phyloP scores from a whole-genome alignment of 2,329 filamentous ascomycete species.

The Huntiella bhutanensis region DNA sequence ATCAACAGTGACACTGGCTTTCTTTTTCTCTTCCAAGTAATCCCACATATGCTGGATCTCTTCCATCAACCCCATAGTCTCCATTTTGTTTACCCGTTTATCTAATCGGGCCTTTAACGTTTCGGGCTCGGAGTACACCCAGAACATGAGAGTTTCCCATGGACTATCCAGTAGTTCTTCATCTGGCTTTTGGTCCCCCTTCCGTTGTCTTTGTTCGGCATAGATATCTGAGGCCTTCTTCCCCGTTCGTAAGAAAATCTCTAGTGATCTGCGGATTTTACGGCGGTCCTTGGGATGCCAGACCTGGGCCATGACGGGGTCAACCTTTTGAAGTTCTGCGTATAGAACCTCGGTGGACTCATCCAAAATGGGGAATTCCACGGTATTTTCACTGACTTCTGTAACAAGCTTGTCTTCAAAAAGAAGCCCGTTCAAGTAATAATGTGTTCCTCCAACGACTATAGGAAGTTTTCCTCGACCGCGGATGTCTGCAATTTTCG shows the following conservation, averaged over 20 bases:
- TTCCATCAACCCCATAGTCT: constrained; percentile 32
- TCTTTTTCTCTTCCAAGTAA: constrained; percentile 18
- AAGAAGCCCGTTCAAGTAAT: constrained; percentile 78
- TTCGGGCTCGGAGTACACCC: constrained; percentile 62
- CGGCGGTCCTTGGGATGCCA: constrained; percentile 91
- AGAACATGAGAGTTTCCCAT: constrained; percentile 54
- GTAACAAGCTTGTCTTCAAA: constrained; percentile 54
- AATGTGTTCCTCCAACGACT: constrained; percentile 84
- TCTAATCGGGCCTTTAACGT: constrained; percentile 53
- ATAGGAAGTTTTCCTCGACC: constrained; percentile 66
- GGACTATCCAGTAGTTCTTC: constrained; percentile 12
- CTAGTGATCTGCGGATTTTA: constrained; percentile 75
- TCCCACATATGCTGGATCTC: constrained; percentile 29
- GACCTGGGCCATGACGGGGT: constrained; percentile 70
- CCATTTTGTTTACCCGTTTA: constrained; percentile 66
- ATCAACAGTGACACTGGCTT: constrained; percentile 40
- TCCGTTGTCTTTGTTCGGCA: constrained; percentile 39
- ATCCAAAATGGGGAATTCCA: constrained; percentile 47
- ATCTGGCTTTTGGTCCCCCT: not conserved
- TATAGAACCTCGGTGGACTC: constrained; percentile 54
- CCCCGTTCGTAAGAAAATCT: constrained; percentile 75
- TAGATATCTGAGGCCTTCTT: constrained; percentile 73
- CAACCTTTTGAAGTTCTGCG: constrained; percentile 54
- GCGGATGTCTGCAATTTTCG: constrained; percentile 59
- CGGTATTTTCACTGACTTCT: constrained; percentile 19